Evolutionary conservation across 208 protist genomes (phyloP).

Genomic region (Endotrypanum monterogeii): DNA sequence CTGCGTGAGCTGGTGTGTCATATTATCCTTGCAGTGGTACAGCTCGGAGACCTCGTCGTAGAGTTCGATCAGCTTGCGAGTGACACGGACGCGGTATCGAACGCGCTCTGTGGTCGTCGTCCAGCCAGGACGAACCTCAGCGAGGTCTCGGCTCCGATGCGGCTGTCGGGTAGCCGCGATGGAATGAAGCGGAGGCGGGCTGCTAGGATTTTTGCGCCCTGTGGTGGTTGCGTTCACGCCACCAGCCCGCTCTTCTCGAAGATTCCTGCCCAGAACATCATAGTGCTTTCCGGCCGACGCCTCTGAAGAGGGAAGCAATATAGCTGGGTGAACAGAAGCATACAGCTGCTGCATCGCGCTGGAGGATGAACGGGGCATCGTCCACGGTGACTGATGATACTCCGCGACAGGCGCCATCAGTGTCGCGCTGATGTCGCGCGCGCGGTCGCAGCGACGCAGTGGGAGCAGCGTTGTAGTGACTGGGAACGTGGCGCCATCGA

Average conservation of each 20-base stretch:
- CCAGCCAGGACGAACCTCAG: conserved; percentile 24
- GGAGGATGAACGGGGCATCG: neutral
- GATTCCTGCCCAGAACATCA: neutral
- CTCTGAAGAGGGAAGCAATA: neutral
- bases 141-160: conserved; percentile 11
- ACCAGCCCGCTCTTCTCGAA: neutral
- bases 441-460: conserved; percentile 24
- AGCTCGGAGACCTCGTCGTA: conserved; percentile 59
- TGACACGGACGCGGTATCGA: conserved; percentile 62
- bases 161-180: neutral
- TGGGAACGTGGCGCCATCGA: neutral
- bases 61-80: conserved; percentile 55
- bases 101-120: conserved; percentile 26
- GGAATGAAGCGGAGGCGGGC: conserved; percentile 1
- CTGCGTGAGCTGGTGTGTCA: conserved; percentile 40
- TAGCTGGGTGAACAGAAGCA: neutral
- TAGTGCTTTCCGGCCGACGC: too few relatives aligned
- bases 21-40: conserved; percentile 46
- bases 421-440: conserved; percentile 24
- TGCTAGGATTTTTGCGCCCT: neutral
- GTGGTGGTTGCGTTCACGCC: neutral
- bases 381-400: conserved; percentile 24
- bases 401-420: conserved; percentile 17
- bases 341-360: neutral
- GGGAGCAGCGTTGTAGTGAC: conserved; percentile 31